These are phyloP conservation scores for Stagonosporopsis tanaceti DNA, from an alignment of 2,329 filamentous ascomycete species.

Conservation along the genomic window DNA sequence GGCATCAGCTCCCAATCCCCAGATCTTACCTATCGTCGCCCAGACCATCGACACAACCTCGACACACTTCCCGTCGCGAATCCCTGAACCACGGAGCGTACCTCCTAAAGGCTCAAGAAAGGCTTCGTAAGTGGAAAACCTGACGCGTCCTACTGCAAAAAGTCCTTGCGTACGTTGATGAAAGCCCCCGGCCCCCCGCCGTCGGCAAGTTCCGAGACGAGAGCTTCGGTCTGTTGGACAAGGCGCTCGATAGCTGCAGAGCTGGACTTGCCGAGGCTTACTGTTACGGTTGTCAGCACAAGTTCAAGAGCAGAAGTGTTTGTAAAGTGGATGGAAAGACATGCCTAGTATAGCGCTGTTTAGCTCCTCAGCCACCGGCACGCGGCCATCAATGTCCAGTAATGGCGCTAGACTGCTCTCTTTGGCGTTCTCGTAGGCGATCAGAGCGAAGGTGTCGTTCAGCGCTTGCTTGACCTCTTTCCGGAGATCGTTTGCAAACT, in stretches of 20 bases:
- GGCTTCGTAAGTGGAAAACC: neutral
- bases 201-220: conserved; percentile 82
- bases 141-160: conserved; percentile 36
- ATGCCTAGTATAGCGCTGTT: conserved; percentile 90
- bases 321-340: conserved; percentile 7
- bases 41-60: neutral
- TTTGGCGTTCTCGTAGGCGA: conserved; percentile 85
- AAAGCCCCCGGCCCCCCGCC: conserved; percentile 85
- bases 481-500: conserved; percentile 77
- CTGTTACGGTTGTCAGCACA: conserved; percentile 59
- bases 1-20: neutral
- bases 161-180: conserved; percentile 67
- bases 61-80: neutral
- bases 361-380: conserved; percentile 86
- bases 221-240: conserved; percentile 83
- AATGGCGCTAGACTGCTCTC: conserved; percentile 80
- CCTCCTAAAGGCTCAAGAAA: neutral
- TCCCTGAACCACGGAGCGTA: neutral
- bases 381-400: conserved; percentile 76
- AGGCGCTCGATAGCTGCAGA: conserved; percentile 84
- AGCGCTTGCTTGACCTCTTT: conserved; percentile 76
- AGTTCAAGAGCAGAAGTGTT: neutral
- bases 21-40: neutral
- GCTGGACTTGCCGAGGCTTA: conserved; percentile 88
- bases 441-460: conserved; percentile 83